Conservation (phyloP, 345 rosid genomes). For the Trapa incisa region DNA sequence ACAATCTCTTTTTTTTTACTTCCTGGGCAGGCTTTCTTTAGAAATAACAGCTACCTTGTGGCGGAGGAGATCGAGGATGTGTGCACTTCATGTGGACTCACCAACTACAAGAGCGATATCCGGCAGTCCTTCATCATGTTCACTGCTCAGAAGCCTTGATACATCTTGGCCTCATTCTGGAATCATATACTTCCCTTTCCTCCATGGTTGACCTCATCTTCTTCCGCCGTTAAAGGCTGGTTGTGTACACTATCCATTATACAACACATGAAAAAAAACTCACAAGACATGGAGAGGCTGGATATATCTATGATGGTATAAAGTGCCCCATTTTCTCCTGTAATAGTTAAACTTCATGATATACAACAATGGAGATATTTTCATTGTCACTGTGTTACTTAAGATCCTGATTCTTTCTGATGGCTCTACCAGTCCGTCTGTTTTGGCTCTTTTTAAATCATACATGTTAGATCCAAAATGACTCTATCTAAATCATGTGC, state of each 20-base stretch:
- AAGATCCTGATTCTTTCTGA: background rate
- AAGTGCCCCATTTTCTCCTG: constrained; percentile 2
- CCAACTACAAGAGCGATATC: constrained; percentile 50
- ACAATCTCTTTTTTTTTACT: background rate
- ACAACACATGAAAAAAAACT: background rate
- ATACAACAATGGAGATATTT: background rate
- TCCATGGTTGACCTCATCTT: constrained; percentile 10
- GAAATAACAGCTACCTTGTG: constrained; percentile 38
- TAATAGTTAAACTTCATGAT: background rate
- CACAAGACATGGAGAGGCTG: constrained; percentile 9
- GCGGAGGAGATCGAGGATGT: constrained; percentile 74
- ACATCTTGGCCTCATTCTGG: background rate
- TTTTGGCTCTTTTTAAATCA: too few species aligned
- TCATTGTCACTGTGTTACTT: background rate
- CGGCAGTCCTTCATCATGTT: constrained; percentile 75
- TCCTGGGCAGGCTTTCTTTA: constrained; percentile 37
- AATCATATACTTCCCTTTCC: constrained; percentile 7
- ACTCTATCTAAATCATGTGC: too few species aligned
- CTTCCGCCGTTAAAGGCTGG: background rate
- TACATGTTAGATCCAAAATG: too few species aligned
- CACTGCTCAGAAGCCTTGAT: constrained; percentile 78
- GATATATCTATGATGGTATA: constrained; percentile 14
- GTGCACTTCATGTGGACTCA: constrained; percentile 72
- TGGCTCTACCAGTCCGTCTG: too few species aligned
- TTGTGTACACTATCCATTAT: background rate